These are phyloP conservation scores for Mycena haematopus DNA, from an alignment of 768 basidiomycete genomes.

Conservation along the genomic window DNA sequence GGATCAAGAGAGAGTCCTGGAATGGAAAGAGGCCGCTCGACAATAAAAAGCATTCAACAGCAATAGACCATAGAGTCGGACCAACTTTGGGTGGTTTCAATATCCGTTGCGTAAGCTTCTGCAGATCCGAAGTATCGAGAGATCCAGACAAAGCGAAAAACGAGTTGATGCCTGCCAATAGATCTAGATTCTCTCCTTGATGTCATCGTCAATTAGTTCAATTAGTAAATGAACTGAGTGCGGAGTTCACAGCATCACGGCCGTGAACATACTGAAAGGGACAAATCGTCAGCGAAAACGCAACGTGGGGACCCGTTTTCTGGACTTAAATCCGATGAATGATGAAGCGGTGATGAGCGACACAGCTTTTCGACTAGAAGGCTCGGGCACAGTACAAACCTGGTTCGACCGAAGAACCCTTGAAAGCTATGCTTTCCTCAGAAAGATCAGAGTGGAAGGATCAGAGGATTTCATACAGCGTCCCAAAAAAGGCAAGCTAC, in stretches of 20 bases:
- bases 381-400: neutral
- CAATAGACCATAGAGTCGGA: conserved; percentile 7
- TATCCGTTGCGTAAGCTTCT: neutral
- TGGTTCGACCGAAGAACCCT: conserved; percentile 6
- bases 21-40: conserved; percentile 19
- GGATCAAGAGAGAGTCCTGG: conserved; percentile 1
- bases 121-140: neutral
- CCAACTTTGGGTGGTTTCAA: conserved; percentile 18
- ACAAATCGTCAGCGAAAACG: conserved; percentile 4
- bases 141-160: conserved; percentile 5
- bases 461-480: conserved; percentile 35
- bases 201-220: conserved; percentile 17
- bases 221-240: neutral
- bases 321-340: conserved; percentile 6
- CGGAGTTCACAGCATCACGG: conserved; percentile 29
- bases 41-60: conserved; percentile 18
- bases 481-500: conserved; percentile 46
- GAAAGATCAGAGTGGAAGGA: conserved; percentile 24
- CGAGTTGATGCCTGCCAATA: conserved; percentile 22
- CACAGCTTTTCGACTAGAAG: conserved; percentile 25
- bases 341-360: neutral
- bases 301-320: conserved; percentile 16
- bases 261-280: conserved; percentile 7
- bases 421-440: conserved; percentile 27
- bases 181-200: conserved; percentile 24